Base-by-base conservation (phyloP, 1,139 yeast genomes). In the Yamadazyma buinensis region DNA sequence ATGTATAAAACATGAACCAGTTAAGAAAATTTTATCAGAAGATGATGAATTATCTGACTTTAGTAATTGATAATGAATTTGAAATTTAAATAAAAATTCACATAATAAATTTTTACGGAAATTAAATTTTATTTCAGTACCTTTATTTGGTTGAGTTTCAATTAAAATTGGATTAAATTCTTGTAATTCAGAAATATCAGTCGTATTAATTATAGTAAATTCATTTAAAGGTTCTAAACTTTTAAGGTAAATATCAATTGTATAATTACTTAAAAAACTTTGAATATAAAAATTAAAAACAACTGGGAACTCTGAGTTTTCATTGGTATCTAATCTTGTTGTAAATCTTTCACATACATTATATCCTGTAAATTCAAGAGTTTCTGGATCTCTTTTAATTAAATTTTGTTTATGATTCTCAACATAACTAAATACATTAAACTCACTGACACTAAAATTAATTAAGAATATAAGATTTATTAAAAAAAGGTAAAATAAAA, bases 301-400 rank as follows among this genome's bases (percentile, higher is more conserved):
- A 29, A 48, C 21, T 20, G 37, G 37, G 20, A 34, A 34, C 23
- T 30, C 29, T 5, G 30, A 12, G 29, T 45, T 46, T 19, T 34
- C 28, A 13, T 25, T 25, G 21, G 13, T 21, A 29, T 48, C 48
- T 29, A 51, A 44, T 3, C 39, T 33, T 3, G 52, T 46, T 10
- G 50, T 36, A 35, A 33, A 49, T 33, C 47, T 49, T 34, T 51
- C 55, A 41, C 54, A 51, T 26, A 51, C 54, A 28, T 44, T 37
- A 23, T 36, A 34, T 17, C 55, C 54, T 9, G 45, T 15, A 29
- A 39, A 51, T 23, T 33, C 22, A 18, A 36, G 21, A 13, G 25
- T 27, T 24, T 29, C 32, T 13, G 39, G 32, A 21, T 28, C 27
- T 19, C 24, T 30, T n/a, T n/a, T n/a, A n/a, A n/a, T n/a, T n/a